These are phyloP conservation scores for Penicillium psychrofluorescens DNA, from an alignment of 495 filamentous ascomycete species.

Conservation along the genomic window DNA sequence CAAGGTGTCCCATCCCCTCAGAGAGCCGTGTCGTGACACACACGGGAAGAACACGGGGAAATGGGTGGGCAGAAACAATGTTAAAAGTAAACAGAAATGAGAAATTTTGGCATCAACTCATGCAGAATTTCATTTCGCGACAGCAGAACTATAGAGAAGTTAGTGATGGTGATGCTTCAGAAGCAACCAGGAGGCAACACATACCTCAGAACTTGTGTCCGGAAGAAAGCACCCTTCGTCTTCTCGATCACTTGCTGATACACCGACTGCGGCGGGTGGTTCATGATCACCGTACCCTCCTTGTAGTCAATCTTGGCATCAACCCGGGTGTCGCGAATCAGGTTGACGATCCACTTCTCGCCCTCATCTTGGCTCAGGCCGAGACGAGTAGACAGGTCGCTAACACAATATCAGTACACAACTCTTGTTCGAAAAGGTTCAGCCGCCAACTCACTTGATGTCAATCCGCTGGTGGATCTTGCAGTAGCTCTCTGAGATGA, in stretches of 20 bases:
- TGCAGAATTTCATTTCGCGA: conserved; percentile 37
- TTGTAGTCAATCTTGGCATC: conserved; percentile 99
- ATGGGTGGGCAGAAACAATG: conserved; percentile 32
- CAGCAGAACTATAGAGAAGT: conserved; percentile 30
- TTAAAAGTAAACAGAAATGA: conserved; percentile 29
- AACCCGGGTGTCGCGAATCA: conserved; percentile 93
- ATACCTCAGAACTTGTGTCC: conserved; percentile 65
- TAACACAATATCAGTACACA: conserved; percentile 14
- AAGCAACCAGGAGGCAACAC: conserved; percentile 4
- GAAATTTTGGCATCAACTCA: conserved; percentile 24
- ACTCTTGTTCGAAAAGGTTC: neutral
- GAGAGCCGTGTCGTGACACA: conserved; percentile 30
- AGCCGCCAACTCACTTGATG: conserved; percentile 58
- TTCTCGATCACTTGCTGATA: conserved; percentile 98
- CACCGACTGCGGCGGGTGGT: conserved; percentile 94
- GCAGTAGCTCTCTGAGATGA: conserved; percentile 98
- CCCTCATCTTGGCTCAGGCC: conserved; percentile 88
- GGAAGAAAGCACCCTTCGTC: conserved; percentile 91
- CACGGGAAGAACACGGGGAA: conserved; percentile 30
- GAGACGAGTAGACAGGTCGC: conserved; percentile 81
- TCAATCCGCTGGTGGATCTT: conserved; percentile 99
- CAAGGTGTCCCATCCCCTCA: conserved; percentile 30
- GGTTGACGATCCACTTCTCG: conserved; percentile 99
- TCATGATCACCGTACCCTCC: conserved; percentile 98
- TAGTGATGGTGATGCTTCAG: neutral